Evolutionary conservation across 352 stramenopile species (phyloP).

Genomic region (Phytophthora pisi): DNA sequence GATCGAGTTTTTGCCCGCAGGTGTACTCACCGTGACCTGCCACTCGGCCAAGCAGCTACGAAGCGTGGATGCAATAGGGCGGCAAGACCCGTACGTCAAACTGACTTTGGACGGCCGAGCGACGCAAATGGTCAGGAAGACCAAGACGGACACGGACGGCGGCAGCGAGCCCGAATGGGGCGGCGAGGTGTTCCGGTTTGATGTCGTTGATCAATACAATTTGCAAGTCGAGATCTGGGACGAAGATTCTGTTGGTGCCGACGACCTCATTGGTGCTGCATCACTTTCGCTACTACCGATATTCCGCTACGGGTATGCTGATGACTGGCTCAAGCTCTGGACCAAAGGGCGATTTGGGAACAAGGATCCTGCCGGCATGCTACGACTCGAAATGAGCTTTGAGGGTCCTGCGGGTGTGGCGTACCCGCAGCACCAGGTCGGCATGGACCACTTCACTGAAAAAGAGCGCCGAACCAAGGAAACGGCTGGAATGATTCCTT

Average conservation of each 20-base stretch:
- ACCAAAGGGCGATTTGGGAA: conserved; percentile 88
- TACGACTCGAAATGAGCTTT: conserved; percentile 91
- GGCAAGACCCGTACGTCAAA: conserved; percentile 83
- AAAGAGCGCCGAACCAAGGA: conserved; percentile 80
- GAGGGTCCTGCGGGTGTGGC: conserved; percentile 73
- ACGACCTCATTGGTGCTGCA: conserved; percentile 89
- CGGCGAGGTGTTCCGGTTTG: conserved; percentile 81
- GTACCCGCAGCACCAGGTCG: conserved; percentile 91
- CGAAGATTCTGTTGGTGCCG: conserved; percentile 88
- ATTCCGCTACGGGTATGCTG: conserved; percentile 88
- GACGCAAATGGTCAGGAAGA: conserved; percentile 79
- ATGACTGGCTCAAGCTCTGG: conserved; percentile 91
- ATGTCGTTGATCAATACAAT: conserved; percentile 94
- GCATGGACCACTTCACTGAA: conserved; percentile 75
- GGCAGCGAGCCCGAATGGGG: conserved; percentile 86
- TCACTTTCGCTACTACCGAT: conserved; percentile 89
- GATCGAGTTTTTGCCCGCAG: conserved; percentile 86
- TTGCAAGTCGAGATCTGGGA: conserved; percentile 92
- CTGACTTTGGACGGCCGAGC: conserved; percentile 76
- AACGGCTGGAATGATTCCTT: conserved; percentile 32
- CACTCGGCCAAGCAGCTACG: conserved; percentile 67
- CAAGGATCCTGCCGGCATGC: conserved; percentile 83
- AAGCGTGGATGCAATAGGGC: conserved; percentile 74
- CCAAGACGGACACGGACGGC: conserved; percentile 88
- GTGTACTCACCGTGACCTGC: conserved; percentile 64